A percentile compares a stretch with the other conserved stretches of the same genome.
phyloP scores from a whole-genome alignment of 2,329 filamentous ascomycete genomes.

The Cladophialophora chaetospira region DNA sequence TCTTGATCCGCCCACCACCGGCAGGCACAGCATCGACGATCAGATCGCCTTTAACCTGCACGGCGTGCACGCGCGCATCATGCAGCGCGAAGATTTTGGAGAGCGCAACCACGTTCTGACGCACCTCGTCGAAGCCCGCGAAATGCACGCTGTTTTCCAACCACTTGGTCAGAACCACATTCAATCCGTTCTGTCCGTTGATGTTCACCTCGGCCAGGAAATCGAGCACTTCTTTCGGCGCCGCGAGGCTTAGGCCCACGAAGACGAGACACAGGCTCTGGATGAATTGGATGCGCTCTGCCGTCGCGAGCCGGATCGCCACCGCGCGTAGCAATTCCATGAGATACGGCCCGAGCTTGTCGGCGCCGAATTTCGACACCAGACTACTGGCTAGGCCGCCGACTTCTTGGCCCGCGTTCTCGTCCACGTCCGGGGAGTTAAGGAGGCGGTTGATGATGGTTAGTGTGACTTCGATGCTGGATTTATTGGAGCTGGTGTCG shows the following conservation, averaged over 20 bases:
- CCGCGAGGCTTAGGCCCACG: slow-evolving; percentile 81
- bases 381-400: slow-evolving; percentile 91
- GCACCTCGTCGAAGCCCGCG: slow-evolving; percentile 96
- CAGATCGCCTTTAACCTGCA: slow-evolving; percentile 87
- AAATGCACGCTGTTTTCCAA: slow-evolving; percentile 96
- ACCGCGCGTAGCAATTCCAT: slow-evolving; percentile 87
- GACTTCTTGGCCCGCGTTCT: slow-evolving; percentile 93
- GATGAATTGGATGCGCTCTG: slow-evolving; percentile 84
- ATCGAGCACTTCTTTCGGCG: slow-evolving; percentile 84
- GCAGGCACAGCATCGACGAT: slow-evolving; percentile 63
- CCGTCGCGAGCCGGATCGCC: slow-evolving; percentile 78
- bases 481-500: slow-evolving; percentile 75
- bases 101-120: slow-evolving; percentile 92
- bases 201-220: slow-evolving; percentile 87
- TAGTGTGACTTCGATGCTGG: slow-evolving; percentile 83
- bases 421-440: slow-evolving; percentile 79
- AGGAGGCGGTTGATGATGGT: slow-evolving; percentile 84
- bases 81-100: slow-evolving; percentile 88
- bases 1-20: slow-evolving; percentile 79
- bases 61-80: slow-evolving; percentile 74
- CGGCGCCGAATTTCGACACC: slow-evolving; percentile 91
- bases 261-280: slow-evolving; percentile 96
- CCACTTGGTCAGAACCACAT: slow-evolving; percentile 92
- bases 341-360: slow-evolving; percentile 85
- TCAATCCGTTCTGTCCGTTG: slow-evolving; percentile 72